Evolutionary conservation across 2,329 filamentous ascomycete genomes (phyloP), one percentile per base, ranked within the genome.

Genomic region (Venturia asperata): DNA sequence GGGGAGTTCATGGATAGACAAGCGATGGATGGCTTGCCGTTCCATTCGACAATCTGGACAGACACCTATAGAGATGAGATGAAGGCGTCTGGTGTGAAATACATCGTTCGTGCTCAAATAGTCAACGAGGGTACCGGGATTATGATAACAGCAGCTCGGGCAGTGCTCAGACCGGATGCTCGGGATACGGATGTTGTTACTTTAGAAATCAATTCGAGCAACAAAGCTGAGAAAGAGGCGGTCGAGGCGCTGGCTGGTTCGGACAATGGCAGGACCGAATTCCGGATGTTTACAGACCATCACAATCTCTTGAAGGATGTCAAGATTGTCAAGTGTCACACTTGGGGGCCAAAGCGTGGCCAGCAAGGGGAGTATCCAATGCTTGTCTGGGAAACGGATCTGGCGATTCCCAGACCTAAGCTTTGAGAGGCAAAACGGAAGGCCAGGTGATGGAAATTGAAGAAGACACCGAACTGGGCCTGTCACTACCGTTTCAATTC

Each of bases 201-300:
- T 21, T 1, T 60, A 19, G 39, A 60, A 17, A 24, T 41, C n/a
- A 19, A 60, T 41, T 60, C 56, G 30, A 19, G n/a, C 9, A 41
- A 37, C 10, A 11, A 17, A 37, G 56, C 56, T 7, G 56, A 39
- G 30, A 60, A 39, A 30, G 27, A 60, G 19, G 56, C 27, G 9
- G 37, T 60, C 37, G 56, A 39, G 34, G 56, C 56, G 30, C 39
- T 61, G 39, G 56, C 56, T 13, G 56, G 56, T 1, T 19, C 56
- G 19, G 56, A 39, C n/a, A 61, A 61, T 39, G 56, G 56, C 13
- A 42, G 30, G 56, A n/a, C 56, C 5, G 30, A 37, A 9, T 41
- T 60, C 30, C 37, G 56, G 30, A 39, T 60, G 56, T 2, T 60
- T 27, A 19, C 27, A 2, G 30, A 61, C 15, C 10, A 42, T 11